phyloP scores from a whole-genome alignment of 192 early-diverging fungal genomes.

The Powellomyces hirtus region DNA sequence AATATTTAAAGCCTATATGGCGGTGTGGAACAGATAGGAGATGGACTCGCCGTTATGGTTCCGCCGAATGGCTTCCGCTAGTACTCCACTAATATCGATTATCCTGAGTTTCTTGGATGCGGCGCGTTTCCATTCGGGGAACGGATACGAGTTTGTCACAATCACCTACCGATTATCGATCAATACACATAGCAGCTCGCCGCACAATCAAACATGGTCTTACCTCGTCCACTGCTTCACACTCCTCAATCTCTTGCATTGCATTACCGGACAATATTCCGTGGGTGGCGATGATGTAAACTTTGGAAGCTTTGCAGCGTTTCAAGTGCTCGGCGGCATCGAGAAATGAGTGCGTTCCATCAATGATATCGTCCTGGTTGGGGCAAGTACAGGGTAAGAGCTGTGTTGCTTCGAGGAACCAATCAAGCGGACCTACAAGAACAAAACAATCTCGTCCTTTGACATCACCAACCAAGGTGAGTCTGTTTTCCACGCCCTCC shows the following conservation, averaged over 20 bases:
- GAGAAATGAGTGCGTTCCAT: conserved; percentile 84
- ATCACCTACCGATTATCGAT: too few relatives aligned
- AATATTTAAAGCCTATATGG: too few relatives aligned
- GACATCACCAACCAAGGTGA: conserved; percentile 60
- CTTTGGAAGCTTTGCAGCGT: conserved; percentile 76
- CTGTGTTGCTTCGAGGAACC: not conserved
- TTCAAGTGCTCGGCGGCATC: conserved; percentile 89
- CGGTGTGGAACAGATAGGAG: conserved; percentile 74
- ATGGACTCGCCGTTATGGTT: conserved; percentile 94
- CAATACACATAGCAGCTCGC: too few relatives aligned
- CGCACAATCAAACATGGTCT: too few relatives aligned
- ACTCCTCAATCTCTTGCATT: conserved; percentile 79
- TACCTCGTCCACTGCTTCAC: conserved; percentile 71
- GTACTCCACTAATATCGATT: conserved; percentile 85
- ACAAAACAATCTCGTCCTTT: conserved; percentile 51
- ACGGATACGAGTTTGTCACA: conserved; percentile 89
- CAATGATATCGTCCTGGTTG: conserved; percentile 97
- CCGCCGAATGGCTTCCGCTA: conserved; percentile 91
- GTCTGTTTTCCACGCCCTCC: conserved; percentile 31
- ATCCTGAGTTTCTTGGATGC: conserved; percentile 73
- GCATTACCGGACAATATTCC: conserved; percentile 90
- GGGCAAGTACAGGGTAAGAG: not conserved
- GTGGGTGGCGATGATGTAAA: conserved; percentile 92
- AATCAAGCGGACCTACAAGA: conserved; percentile 42
- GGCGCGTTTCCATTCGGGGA: conserved; percentile 66